Percentiles rank a stretch among this genome's conserved stretches.
These are phyloP conservation scores for Dichotomocladium elegans DNA, from an alignment of 371 early-diverging fungal genomes.

Conservation along the genomic window DNA sequence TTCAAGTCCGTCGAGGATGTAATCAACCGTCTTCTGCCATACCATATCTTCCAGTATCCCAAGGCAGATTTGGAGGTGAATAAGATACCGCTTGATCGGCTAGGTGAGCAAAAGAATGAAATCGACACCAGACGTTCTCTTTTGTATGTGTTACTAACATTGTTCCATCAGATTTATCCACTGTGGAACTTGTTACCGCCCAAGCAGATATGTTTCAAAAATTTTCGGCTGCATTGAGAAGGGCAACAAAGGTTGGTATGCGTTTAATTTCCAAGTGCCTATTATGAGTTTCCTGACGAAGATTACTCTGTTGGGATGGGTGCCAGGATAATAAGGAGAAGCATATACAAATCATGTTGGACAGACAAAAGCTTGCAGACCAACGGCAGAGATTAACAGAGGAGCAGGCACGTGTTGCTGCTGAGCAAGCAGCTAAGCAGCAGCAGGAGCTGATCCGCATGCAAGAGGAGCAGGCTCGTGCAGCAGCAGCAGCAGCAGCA, in stretches of 20 bases:
- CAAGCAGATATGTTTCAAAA: slow-evolving; percentile 37
- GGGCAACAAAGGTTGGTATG: slow-evolving; percentile 22
- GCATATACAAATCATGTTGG: slow-evolving; percentile 26
- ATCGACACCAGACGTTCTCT: too few relatives aligned
- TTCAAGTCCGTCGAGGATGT: slow-evolving; percentile 61
- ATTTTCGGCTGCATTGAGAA: slow-evolving; percentile 14
- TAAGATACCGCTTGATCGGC: slow-evolving; percentile 43
- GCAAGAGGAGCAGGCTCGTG: slow-evolving; percentile 34
- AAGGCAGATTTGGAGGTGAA: slow-evolving; percentile 56
- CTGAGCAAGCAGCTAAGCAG: too few relatives aligned
- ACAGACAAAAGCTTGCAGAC: slow-evolving; percentile 31
- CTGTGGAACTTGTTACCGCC: slow-evolving; percentile 29
- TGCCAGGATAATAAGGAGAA: too few relatives aligned
- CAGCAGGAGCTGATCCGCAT: slow-evolving; percentile 34
- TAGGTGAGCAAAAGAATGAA: too few relatives aligned
- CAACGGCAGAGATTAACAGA: slow-evolving; percentile 29
- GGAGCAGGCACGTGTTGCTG: slow-evolving; percentile 35
- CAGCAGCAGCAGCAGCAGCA: too few relatives aligned
- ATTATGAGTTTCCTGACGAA: too few relatives aligned
- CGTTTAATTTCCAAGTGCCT: too few relatives aligned
- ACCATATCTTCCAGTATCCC: slow-evolving; percentile 70
- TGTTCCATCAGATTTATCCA: too few relatives aligned
- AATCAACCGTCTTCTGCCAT: slow-evolving; percentile 64
- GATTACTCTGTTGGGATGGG: too few relatives aligned
- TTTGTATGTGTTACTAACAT: too few relatives aligned